Evolutionary conservation across 805 yeast species (phyloP).

Genomic region (Candida insectorum): DNA sequence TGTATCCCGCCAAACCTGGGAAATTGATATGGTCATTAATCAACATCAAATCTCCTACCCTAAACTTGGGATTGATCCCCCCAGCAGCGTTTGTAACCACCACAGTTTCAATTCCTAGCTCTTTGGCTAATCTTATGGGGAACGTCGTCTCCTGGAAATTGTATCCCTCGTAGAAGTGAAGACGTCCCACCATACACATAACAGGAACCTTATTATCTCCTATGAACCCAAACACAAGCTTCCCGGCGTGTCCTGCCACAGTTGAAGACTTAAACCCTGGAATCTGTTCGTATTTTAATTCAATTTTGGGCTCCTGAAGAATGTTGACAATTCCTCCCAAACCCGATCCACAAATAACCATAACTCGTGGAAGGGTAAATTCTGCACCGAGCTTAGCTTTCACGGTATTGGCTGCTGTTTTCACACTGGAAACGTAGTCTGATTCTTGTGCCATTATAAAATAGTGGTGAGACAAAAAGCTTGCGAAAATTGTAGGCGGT

Average conservation of each 20-base stretch:
- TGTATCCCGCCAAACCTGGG: conserved; percentile 87
- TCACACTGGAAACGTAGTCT: conserved; percentile 8
- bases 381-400: conserved; percentile 1
- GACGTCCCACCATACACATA: conserved; percentile 89
- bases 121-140: conserved; percentile 74
- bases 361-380: conserved; percentile 50
- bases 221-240: conserved; percentile 72
- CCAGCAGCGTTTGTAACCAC: conserved; percentile 97
- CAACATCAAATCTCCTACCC: conserved; percentile 89
- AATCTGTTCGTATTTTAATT: conserved; percentile 60
- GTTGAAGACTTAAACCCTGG: conserved; percentile 84
- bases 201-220: conserved; percentile 72
- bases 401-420: conserved; percentile 7
- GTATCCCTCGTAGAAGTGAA: conserved; percentile 92
- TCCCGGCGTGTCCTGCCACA: conserved; percentile 88
- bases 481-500: too few species aligned
- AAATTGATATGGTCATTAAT: conserved; percentile 84
- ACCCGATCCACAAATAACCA: conserved; percentile 94
- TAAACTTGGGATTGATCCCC: conserved; percentile 63
- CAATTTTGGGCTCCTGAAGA: conserved; percentile 41
- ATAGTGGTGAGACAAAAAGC: too few species aligned
- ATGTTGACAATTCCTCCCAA: conserved; percentile 76
- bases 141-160: conserved; percentile 77
- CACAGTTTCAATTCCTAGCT: conserved; percentile 57
- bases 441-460: too few species aligned